A percentile compares a stretch with the other conserved stretches of the same genome.
Conservation (phyloP, 257 asterid genomes). For the Solanum megistacrolobum region DNA sequence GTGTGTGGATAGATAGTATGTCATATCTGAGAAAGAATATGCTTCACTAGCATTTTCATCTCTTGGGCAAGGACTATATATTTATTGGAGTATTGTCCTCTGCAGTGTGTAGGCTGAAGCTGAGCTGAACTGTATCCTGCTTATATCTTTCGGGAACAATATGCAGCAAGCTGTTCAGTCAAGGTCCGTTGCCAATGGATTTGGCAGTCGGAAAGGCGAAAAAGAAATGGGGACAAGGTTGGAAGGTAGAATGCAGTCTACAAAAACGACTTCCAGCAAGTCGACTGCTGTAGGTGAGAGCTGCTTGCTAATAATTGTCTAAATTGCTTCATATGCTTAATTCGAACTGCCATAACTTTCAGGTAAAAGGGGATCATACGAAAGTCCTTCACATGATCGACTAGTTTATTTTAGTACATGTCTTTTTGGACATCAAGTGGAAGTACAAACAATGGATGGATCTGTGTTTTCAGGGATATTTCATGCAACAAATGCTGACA, state of each 20-base stretch:
- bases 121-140: slow-evolving; percentile 8
- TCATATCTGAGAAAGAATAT: not conserved
- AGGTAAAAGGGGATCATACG: slow-evolving; percentile 55
- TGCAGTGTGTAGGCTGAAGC: slow-evolving; percentile 26
- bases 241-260: slow-evolving; percentile 51
- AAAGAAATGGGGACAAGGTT: slow-evolving; percentile 40
- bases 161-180: slow-evolving; percentile 66
- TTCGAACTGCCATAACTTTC: slow-evolving; percentile 8
- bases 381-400: slow-evolving; percentile 61
- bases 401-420: slow-evolving; percentile 53
- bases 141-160: slow-evolving; percentile 34
- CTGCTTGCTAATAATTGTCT: slow-evolving; percentile 2
- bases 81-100: not conserved
- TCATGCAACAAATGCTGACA: slow-evolving; percentile 67
- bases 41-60: not conserved
- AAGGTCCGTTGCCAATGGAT: slow-evolving; percentile 67
- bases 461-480: slow-evolving; percentile 78
- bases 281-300: slow-evolving; percentile 41
- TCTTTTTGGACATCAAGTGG: slow-evolving; percentile 89
- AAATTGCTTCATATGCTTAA: not conserved
- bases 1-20: not conserved
- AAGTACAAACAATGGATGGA: slow-evolving; percentile 87
- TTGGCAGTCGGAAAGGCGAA: slow-evolving; percentile 67
- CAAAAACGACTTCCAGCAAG: slow-evolving; percentile 38
- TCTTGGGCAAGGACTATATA: not conserved